Evolutionary conservation across 345 rosid genomes (phyloP), one percentile per base, ranked within the genome.

Genomic region (Clausena lansium): DNA sequence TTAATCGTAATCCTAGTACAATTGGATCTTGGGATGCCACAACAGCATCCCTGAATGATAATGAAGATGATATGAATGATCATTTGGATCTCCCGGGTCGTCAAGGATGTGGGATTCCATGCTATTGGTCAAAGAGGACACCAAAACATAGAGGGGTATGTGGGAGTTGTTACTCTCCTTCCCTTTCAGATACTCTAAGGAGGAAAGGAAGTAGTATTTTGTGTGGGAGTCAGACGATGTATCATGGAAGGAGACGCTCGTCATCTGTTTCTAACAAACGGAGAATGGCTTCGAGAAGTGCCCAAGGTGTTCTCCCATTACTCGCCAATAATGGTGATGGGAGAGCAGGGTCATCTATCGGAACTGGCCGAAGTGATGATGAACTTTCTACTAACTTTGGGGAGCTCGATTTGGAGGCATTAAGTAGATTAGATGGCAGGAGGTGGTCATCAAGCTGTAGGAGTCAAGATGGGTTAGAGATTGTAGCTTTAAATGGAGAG

Each of bases 351-450:
- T 95, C 98, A 38, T 93, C 97, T 36, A 78, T 85, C 45, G 95
- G 95, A 78, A 91, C 89, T 13, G 94, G 89, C 22, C 81, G 68
- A 66, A 92, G 95, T 77, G 98, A 94, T 69, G 99, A 92, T 70
- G 99, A 90, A 83, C 95, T 96, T 28, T 94, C 96, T 33, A 92
- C 97, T n/a, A 96, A 92, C 79, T 90, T 71, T 25, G 98, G 94
- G 70, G 99, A 96, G 90, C 88, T 94, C 25, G 97, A 93, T 86
- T 86, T 96, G 86, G 99, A 96, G 85, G 99, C 95, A n/a, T 81
- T 91, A 85, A 94, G 99, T 85, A 88, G 99, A 86, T 88, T 96
- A 87, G 99, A 96, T 74, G 99, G 98, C 76, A 84, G 90, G 86
- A 89, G 99, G 77, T 96, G 99, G 99, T 96, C 92, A 55, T 76